Evolutionary conservation across 805 yeast species (phyloP).

Genomic region (Candida rishiriensis): DNA sequence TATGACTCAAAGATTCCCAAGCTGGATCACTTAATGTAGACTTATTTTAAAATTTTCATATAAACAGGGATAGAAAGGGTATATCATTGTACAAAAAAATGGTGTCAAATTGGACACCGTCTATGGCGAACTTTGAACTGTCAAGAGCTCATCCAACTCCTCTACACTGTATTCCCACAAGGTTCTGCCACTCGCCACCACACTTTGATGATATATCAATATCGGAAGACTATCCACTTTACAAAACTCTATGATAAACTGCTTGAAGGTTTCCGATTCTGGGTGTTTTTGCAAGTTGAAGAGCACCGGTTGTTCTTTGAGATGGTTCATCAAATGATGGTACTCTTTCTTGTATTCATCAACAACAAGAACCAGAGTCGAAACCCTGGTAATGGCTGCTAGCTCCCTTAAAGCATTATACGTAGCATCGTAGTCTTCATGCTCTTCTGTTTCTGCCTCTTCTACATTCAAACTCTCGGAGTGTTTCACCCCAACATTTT

Average conservation of each 20-base stretch:
- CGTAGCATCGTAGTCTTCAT: background rate
- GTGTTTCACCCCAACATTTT: background rate
- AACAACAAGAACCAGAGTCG: constrained; percentile 8
- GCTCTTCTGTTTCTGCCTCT: background rate
- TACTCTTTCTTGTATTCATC: background rate
- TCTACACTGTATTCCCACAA: too few species aligned
- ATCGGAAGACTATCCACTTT: constrained; percentile 8
- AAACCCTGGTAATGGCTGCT: constrained; percentile 1
- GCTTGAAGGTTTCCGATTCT: background rate
- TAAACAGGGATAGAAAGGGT: too few species aligned
- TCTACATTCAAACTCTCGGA: background rate
- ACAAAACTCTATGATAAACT: constrained; percentile 3
- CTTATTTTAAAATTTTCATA: too few species aligned
- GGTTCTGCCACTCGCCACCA: too few species aligned
- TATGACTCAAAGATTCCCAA: constrained; percentile 1
- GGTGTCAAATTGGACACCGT: too few species aligned
- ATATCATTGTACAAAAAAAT: too few species aligned
- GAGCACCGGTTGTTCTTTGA: constrained; percentile 7
- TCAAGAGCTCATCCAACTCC: too few species aligned
- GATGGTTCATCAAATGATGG: background rate
- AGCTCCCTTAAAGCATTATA: constrained; percentile 3
- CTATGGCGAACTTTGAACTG: too few species aligned
- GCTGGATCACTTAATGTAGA: background rate
- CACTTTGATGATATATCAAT: background rate
- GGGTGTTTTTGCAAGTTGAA: constrained; percentile 9